These are phyloP conservation scores for Phlyctochytrium bullatum DNA, from an alignment of 192 early-diverging fungal genomes.

Conservation along the genomic window DNA sequence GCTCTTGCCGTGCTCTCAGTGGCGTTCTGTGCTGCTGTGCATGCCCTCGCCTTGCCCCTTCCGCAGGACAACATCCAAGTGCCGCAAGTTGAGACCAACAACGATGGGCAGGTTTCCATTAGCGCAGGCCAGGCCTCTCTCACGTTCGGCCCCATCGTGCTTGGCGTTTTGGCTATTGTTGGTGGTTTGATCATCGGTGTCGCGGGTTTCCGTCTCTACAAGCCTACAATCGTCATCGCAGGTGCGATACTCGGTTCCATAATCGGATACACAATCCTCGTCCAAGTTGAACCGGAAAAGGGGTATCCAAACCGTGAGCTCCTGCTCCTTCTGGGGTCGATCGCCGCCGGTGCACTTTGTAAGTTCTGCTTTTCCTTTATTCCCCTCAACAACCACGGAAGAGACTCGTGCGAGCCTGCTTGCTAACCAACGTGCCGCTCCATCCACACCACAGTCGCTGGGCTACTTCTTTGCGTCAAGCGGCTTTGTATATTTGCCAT, in stretches of 20 bases:
- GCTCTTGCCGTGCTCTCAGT: no score
- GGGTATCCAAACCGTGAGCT: neutral
- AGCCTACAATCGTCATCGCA: neutral
- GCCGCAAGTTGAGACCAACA: no score
- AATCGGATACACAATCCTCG: neutral
- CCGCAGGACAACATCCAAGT: no score
- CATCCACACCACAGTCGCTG: conserved; percentile 7
- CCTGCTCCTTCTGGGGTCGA: neutral
- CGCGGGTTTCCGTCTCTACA: neutral
- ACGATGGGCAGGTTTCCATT: no score
- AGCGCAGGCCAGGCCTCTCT: no score
- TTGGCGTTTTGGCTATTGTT: no score
- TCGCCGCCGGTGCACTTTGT: neutral
- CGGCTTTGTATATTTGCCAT: conserved; percentile 16
- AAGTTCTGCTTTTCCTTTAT: neutral
- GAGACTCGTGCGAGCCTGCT: no score
- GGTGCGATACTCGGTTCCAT: neutral
- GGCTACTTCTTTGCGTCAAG: conserved; percentile 18
- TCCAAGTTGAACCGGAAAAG: neutral
- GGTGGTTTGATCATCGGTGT: neutral
- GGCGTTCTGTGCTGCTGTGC: no score
- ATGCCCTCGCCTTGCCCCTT: no score
- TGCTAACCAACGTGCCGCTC: no score
- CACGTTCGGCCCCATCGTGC: no score
- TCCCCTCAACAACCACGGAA: no score